These are phyloP conservation scores for Dryadomyces quercivorus DNA, from an alignment of 2,329 filamentous ascomycete species.

Conservation along the genomic window DNA sequence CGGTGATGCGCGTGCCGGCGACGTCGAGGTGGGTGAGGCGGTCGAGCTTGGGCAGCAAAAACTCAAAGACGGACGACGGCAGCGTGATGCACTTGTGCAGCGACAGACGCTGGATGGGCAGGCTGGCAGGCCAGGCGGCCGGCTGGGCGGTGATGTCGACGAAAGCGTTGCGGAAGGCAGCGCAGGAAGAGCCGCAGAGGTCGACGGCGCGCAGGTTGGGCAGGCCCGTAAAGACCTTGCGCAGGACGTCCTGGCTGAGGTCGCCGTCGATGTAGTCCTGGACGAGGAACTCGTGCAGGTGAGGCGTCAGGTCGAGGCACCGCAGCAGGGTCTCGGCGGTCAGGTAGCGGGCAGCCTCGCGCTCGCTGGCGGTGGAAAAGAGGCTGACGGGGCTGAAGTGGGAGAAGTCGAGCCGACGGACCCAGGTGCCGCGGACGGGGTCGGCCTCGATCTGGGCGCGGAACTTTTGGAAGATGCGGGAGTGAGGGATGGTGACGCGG, in stretches of 20 bases:
- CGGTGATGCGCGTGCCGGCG: slow-evolving; percentile 65
- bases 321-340: slow-evolving; percentile 60
- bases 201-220: slow-evolving; percentile 56
- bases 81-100: slow-evolving; percentile 70
- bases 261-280: slow-evolving; percentile 76
- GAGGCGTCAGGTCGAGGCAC: slow-evolving; percentile 60
- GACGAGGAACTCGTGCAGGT: slow-evolving; percentile 64
- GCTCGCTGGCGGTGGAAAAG: slow-evolving; percentile 63
- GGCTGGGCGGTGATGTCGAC: slow-evolving; percentile 30
- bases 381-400: slow-evolving; percentile 73
- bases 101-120: slow-evolving; percentile 55
- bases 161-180: slow-evolving; percentile 55
- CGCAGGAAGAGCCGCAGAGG: slow-evolving; percentile 64
- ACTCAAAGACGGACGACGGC: slow-evolving; percentile 53
- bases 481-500: slow-evolving; percentile 73
- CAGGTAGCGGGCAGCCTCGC: slow-evolving; percentile 62
- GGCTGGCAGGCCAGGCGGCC: slow-evolving; percentile 34
- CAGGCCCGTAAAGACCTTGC: slow-evolving; percentile 57
- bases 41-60: slow-evolving; percentile 56
- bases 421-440: slow-evolving; percentile 58
- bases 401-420: slow-evolving; percentile 71
- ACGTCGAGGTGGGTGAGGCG: slow-evolving; percentile 67
- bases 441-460: slow-evolving; percentile 56
- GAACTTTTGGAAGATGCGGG: slow-evolving; percentile 72
- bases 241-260: slow-evolving; percentile 52